phyloP scores from a whole-genome alignment of 305 asterid genomes.

The Fraxinus sp. region DNA sequence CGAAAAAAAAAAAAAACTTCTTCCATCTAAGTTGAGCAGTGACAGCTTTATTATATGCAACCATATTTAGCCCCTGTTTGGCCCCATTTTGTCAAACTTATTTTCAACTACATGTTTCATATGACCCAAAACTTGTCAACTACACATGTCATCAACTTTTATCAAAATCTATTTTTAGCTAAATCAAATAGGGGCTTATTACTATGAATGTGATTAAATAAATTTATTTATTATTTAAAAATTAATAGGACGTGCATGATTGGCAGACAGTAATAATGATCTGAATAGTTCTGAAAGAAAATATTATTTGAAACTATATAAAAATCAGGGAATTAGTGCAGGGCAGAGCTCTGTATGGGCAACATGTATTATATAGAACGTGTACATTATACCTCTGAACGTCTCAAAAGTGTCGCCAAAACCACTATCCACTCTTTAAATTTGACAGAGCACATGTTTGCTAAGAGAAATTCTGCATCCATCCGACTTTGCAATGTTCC shows the following conservation, averaged over 20 bases:
- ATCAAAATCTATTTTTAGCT: neutral
- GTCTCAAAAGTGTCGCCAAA: slow-evolving; percentile 93
- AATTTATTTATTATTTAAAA: neutral
- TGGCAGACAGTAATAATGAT: neutral
- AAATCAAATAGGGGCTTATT: neutral
- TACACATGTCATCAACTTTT: too few relatives aligned
- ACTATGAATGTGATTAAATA: neutral
- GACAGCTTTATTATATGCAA: neutral
- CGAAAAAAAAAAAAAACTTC: neutral
- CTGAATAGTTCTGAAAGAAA: neutral
- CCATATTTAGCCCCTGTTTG: neutral
- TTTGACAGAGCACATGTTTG: slow-evolving; percentile 98
- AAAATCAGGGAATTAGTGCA: neutral
- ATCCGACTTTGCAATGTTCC: slow-evolving; percentile 87
- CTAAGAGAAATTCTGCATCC: slow-evolving; percentile 94
- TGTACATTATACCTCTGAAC: slow-evolving; percentile 70
- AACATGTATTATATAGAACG: neutral
- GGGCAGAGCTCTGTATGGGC: neutral
- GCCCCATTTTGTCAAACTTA: neutral
- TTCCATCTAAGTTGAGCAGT: neutral
- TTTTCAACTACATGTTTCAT: neutral
- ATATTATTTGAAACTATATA: neutral
- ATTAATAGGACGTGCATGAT: neutral
- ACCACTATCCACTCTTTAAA: slow-evolving; percentile 99
- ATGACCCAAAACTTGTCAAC: neutral